Conservation (phyloP, 495 filamentous ascomycete species). For the Astrocystis sublimbata region DNA sequence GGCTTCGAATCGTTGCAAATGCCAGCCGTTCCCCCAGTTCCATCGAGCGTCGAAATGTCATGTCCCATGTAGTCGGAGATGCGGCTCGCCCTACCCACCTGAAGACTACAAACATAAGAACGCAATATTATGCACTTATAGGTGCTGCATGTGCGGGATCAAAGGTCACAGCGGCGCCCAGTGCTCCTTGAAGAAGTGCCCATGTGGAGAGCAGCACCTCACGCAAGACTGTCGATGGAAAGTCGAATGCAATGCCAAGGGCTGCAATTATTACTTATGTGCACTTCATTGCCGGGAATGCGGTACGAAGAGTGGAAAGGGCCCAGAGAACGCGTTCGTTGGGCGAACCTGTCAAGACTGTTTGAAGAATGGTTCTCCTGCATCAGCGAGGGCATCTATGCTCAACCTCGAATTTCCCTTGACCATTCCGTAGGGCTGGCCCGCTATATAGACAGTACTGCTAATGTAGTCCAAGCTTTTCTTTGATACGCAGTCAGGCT, state of each 20-base stretch:
- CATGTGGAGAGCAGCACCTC: constrained; percentile 38
- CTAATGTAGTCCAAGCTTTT: no score
- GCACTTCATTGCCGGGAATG: constrained; percentile 41
- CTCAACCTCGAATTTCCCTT: neutral
- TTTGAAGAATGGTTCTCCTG: constrained; percentile 25
- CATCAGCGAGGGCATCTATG: neutral
- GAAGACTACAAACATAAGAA: constrained; percentile 33
- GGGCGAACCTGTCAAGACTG: constrained; percentile 35
- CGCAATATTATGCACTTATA: constrained; percentile 38
- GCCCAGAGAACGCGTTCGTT: constrained; percentile 28
- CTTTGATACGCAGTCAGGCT: no score
- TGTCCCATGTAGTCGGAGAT: constrained; percentile 35
- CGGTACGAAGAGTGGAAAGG: constrained; percentile 32
- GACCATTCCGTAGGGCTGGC: no score
- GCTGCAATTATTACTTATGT: constrained; percentile 37
- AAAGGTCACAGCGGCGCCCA: constrained; percentile 37
- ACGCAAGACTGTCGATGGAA: constrained; percentile 45
- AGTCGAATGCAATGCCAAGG: constrained; percentile 33
- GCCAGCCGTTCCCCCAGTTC: constrained; percentile 38
- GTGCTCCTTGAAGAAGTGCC: constrained; percentile 34
- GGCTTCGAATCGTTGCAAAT: constrained; percentile 40
- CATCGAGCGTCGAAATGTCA: constrained; percentile 33
- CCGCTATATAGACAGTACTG: no score
- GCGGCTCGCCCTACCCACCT: constrained; percentile 25
- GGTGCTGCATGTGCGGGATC: constrained; percentile 46